Percentiles rank a stretch among this genome's conserved stretches.
Conservation (phyloP, 2,329 filamentous ascomycete species). For the Tolypocladium ophioglossoides region DNA sequence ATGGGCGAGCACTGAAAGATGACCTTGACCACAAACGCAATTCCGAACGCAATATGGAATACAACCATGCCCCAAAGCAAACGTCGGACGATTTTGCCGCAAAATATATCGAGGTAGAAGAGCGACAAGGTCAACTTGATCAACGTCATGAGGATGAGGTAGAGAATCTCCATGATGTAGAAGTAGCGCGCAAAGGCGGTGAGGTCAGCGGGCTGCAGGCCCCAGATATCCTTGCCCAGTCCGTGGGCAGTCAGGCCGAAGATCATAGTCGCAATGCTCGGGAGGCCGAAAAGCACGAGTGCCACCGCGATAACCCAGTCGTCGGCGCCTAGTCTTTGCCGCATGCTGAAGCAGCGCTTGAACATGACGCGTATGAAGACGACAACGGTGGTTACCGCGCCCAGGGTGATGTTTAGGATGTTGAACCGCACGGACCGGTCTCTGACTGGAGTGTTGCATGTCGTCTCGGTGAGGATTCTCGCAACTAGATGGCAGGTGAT, state of each 20-base stretch:
- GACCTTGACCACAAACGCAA: conserved; percentile 19
- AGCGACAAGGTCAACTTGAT: conserved; percentile 30
- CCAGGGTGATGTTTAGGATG: conserved; percentile 7
- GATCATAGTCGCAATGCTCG: conserved; percentile 12
- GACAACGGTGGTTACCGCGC: conserved; percentile 7
- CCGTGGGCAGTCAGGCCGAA: conserved; percentile 14
- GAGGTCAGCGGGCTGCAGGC: conserved; percentile 12
- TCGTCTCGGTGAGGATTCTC: neutral
- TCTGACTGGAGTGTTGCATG: neutral
- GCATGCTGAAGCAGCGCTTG: conserved; percentile 17
- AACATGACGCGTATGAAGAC: conserved; percentile 9
- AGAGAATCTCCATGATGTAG: conserved; percentile 24
- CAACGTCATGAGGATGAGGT: conserved; percentile 25
- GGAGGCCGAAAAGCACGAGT: conserved; percentile 8
- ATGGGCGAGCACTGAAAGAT: conserved; percentile 29
- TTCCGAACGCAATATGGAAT: conserved; percentile 18
- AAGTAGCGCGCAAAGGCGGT: conserved; percentile 17
- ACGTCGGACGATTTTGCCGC: conserved; percentile 14
- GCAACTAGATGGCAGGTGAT: neutral
- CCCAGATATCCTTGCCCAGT: conserved; percentile 24
- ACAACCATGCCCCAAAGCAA: conserved; percentile 21
- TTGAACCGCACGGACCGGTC: neutral
- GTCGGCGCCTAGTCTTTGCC: conserved; percentile 18
- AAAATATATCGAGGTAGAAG: conserved; percentile 34
- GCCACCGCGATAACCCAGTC: conserved; percentile 16